These are phyloP conservation scores for Beauveria rudraprayagi DNA, from an alignment of 2,329 filamentous ascomycete species.

Conservation along the genomic window DNA sequence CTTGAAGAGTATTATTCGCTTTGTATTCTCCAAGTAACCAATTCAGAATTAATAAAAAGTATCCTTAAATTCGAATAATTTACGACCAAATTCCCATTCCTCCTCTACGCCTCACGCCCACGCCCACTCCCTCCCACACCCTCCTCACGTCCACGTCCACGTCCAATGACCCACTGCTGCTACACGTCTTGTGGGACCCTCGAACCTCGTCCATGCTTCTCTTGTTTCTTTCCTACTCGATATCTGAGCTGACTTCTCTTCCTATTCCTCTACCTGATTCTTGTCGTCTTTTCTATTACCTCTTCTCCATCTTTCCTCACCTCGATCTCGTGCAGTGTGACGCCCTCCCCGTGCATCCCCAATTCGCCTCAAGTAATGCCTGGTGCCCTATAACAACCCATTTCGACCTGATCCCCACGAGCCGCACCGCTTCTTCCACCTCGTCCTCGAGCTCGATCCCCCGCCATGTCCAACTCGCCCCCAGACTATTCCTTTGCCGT, in stretches of 20 bases:
- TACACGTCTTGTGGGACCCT: conserved; percentile 11
- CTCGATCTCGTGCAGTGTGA: background rate
- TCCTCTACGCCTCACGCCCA: background rate
- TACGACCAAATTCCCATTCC: background rate
- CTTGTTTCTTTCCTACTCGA: conserved; percentile 9
- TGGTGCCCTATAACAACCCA: background rate
- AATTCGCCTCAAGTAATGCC: conserved; percentile 5
- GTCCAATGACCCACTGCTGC: conserved; percentile 11
- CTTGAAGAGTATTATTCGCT: too few species aligned
- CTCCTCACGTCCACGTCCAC: background rate
- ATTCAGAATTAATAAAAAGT: too few species aligned
- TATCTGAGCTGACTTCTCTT: background rate
- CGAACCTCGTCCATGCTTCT: conserved; percentile 9
- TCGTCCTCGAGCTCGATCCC: background rate
- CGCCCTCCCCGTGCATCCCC: background rate
- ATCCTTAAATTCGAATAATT: too few species aligned
- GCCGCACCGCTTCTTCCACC: conserved; percentile 4
- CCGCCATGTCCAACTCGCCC: conserved; percentile 5
- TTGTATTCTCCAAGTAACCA: too few species aligned
- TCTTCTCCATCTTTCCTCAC: background rate
- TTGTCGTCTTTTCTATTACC: background rate
- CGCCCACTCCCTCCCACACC: background rate
- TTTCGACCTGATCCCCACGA: conserved; percentile 8
- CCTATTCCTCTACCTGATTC: background rate
- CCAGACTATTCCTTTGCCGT: conserved; percentile 4